phyloP scores from a whole-genome alignment of 768 basidiomycete genomes.

The Lactifluus pinguis region DNA sequence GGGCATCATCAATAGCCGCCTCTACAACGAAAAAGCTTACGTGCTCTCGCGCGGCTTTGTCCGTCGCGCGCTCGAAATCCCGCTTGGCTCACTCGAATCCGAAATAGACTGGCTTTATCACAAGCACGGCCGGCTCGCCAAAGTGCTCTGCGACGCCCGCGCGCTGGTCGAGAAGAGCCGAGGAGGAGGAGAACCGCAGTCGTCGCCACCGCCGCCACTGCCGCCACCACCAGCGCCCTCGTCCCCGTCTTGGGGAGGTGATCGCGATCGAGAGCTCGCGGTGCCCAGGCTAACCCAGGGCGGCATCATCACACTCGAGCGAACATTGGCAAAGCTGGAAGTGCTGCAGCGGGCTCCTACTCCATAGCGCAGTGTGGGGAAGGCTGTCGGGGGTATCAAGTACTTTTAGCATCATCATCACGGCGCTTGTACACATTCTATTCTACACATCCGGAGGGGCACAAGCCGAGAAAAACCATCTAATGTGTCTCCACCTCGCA shows the following conservation, averaged over 20 bases:
- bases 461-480: neutral
- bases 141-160: slow-evolving; percentile 56
- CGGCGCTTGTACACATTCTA: neutral
- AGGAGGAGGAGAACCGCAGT: neutral
- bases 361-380: neutral
- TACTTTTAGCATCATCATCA: slow-evolving; percentile 1
- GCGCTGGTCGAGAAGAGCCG: slow-evolving; percentile 63
- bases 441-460: neutral
- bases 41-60: slow-evolving; percentile 86
- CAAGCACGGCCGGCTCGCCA: slow-evolving; percentile 50
- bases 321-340: slow-evolving; percentile 63
- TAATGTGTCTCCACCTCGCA: neutral
- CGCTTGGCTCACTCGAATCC: slow-evolving; percentile 56
- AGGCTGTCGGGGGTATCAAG: neutral
- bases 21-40: slow-evolving; percentile 91
- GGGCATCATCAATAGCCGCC: slow-evolving; percentile 80
- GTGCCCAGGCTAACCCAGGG: slow-evolving; percentile 74
- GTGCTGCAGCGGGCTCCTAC: slow-evolving; percentile 23
- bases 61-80: slow-evolving; percentile 78
- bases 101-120: slow-evolving; percentile 74
- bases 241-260: neutral
- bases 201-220: neutral
- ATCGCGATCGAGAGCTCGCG: slow-evolving; percentile 34
- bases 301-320: slow-evolving; percentile 67
- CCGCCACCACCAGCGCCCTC: slow-evolving; percentile 18